These are phyloP conservation scores for Cryptosporidium canis DNA, from an alignment of 169 alveolate genomes.

Conservation along the genomic window DNA sequence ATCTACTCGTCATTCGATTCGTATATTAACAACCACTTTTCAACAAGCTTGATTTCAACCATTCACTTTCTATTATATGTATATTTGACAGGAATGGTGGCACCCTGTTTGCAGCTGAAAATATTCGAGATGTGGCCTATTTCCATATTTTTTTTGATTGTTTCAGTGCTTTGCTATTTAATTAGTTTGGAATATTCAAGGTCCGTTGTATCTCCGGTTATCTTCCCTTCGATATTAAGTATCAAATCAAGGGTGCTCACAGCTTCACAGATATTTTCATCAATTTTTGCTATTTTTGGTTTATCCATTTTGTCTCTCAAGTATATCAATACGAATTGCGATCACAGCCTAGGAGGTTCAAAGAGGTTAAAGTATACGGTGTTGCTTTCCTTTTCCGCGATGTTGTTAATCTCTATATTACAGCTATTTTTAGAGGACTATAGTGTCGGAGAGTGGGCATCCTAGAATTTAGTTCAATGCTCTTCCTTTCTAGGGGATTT, in stretches of 20 bases:
- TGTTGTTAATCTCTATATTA: not conserved
- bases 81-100: not conserved
- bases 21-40: not conserved
- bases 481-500: no score
- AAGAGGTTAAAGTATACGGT: not conserved
- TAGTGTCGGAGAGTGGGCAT: no score
- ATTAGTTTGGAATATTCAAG: not conserved
- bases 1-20: not conserved
- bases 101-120: not conserved
- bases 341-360: not conserved
- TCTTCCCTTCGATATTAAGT: constrained; percentile 6
- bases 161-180: not conserved
- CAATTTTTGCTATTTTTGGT: not conserved
- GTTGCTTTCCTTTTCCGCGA: not conserved
- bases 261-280: not conserved
- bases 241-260: constrained; percentile 3
- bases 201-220: not conserved
- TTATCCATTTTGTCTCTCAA: not conserved
- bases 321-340: not conserved
- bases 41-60: not conserved
- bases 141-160: not conserved
- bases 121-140: not conserved
- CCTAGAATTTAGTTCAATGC: no score
- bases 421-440: not conserved
- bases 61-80: constrained; percentile 7